Conservation (phyloP, 2,329 filamentous ascomycete genomes). For the Hymenoscyphus occultus region DNA sequence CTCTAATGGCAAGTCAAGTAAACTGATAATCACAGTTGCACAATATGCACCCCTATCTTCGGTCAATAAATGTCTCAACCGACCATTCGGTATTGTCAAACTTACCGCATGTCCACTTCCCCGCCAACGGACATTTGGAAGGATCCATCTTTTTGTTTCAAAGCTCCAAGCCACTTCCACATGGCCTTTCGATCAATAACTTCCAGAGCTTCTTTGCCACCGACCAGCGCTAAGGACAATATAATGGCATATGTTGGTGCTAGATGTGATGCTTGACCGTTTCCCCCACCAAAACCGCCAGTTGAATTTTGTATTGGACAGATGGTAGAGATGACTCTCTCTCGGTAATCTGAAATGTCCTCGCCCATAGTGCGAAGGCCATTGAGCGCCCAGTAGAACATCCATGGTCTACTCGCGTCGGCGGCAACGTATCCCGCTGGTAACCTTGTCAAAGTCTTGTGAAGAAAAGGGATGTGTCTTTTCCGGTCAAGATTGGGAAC, state of each 20-base stretch:
- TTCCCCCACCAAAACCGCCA: constrained; percentile 92
- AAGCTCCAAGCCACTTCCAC: constrained; percentile 84
- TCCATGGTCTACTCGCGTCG: constrained; percentile 89
- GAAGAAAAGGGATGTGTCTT: constrained; percentile 61
- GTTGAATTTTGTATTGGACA: constrained; percentile 74
- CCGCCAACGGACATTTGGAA: constrained; percentile 84
- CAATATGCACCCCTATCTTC: constrained; percentile 78
- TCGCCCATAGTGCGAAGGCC: constrained; percentile 74
- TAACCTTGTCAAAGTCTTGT: constrained; percentile 56
- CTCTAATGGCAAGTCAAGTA: constrained; percentile 79
- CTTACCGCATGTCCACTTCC: constrained; percentile 86
- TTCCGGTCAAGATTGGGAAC: constrained; percentile 70
- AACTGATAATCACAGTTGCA: constrained; percentile 76
- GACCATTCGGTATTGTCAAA: constrained; percentile 18
- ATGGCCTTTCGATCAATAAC: constrained; percentile 77
- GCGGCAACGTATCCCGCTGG: constrained; percentile 68
- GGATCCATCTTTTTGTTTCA: constrained; percentile 87
- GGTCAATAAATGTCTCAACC: constrained; percentile 18
- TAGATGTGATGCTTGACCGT: constrained; percentile 84
- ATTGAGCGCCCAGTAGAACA: constrained; percentile 87
- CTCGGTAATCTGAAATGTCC: constrained; percentile 63
- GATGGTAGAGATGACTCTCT: constrained; percentile 71
- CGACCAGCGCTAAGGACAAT: constrained; percentile 74
- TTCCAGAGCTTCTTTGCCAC: constrained; percentile 69
- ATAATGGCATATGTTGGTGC: constrained; percentile 85